Percentiles rank a stretch among this genome's conserved stretches.
These are phyloP conservation scores for Phylloporus sp. DNA, from an alignment of 768 basidiomycete genomes.

Conservation along the genomic window DNA sequence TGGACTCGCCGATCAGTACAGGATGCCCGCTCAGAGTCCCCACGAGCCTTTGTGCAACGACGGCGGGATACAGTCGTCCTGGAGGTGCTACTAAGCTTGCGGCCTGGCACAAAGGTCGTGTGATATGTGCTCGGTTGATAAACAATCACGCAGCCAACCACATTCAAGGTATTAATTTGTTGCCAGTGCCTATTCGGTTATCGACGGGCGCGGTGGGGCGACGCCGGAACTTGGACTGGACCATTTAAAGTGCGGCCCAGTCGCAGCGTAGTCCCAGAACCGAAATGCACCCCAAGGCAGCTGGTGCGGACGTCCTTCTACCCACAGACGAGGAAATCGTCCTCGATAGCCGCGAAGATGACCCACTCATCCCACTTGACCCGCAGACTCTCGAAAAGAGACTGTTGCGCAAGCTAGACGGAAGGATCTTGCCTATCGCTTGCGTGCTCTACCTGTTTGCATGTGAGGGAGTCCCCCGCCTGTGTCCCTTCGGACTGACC, in stretches of 20 bases:
- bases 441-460: constrained; percentile 76
- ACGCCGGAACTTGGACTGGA: background rate
- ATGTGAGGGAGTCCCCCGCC: constrained; percentile 40
- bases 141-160: background rate
- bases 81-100: too few species aligned
- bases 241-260: background rate
- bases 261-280: background rate
- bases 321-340: constrained; percentile 4
- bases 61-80: too few species aligned
- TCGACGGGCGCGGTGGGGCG: background rate
- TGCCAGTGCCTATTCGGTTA: background rate
- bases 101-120: background rate
- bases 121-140: too few species aligned
- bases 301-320: constrained; percentile 1
- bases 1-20: background rate
- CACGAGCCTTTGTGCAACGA: too few species aligned
- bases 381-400: constrained; percentile 40
- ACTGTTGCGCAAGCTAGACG: constrained; percentile 63
- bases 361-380: constrained; percentile 18
- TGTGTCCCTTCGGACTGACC: background rate
- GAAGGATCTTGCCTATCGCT: constrained; percentile 64
- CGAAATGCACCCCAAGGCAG: constrained; percentile 18
- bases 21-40: background rate
- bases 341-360: constrained; percentile 11
- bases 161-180: background rate